These are phyloP conservation scores for Linum usitatissimum DNA, from an alignment of 345 rosid species.

Conservation along the genomic window DNA sequence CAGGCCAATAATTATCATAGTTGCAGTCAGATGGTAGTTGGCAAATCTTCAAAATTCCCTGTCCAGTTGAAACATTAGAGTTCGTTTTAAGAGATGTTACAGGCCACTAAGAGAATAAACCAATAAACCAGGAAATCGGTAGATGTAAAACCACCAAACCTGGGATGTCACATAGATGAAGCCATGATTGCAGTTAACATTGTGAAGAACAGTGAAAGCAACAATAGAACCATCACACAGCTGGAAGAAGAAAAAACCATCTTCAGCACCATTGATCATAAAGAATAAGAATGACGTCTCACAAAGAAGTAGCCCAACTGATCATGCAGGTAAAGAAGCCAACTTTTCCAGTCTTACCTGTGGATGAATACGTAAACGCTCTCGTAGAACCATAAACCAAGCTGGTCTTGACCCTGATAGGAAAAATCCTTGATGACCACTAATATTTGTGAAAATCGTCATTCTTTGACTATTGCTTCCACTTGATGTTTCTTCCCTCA, in stretches of 20 bases:
- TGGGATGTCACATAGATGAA: conserved; percentile 88
- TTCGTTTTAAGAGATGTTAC: neutral
- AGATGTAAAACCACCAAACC: conserved; percentile 31
- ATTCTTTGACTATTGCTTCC: conserved; percentile 54
- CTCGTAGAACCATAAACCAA: conserved; percentile 96
- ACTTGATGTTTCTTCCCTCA: conserved; percentile 58
- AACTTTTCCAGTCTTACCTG: conserved; percentile 44
- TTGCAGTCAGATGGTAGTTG: conserved; percentile 68
- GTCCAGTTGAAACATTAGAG: conserved; percentile 17
- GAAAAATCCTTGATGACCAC: conserved; percentile 80
- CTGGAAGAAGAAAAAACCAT: conserved; percentile 28
- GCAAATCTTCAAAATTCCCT: conserved; percentile 94
- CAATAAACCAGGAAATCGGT: neutral
- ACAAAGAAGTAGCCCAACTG: conserved; percentile 6
- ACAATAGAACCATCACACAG: conserved; percentile 83
- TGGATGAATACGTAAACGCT: conserved; percentile 84
- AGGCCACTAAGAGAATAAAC: neutral
- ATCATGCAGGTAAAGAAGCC: conserved; percentile 2
- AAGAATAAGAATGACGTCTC: conserved; percentile 1
- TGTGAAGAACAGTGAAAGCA: conserved; percentile 97
- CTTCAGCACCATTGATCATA: neutral
- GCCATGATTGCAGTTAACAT: conserved; percentile 92
- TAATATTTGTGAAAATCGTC: conserved; percentile 72
- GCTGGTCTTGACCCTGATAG: conserved; percentile 92
- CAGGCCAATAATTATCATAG: conserved; percentile 97